Evolutionary conservation across 768 basidiomycete species (phyloP).

Genomic region (Rhizopogon vinicolor): DNA sequence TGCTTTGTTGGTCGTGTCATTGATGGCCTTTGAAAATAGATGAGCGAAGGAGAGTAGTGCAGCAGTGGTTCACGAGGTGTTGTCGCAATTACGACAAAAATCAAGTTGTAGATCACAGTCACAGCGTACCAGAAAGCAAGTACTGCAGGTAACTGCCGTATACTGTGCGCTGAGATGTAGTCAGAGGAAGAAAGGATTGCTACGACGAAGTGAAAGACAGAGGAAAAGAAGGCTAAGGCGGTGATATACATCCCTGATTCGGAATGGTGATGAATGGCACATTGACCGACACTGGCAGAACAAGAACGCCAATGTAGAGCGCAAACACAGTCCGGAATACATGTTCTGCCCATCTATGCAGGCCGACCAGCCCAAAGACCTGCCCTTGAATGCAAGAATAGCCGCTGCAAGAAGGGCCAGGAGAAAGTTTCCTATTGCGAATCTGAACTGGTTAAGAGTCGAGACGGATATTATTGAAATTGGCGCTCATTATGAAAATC

Average conservation of each 20-base stretch:
- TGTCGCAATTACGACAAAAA: slow-evolving; percentile 36
- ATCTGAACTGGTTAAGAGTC: background rate
- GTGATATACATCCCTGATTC: slow-evolving; percentile 59
- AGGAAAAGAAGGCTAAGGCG: slow-evolving; percentile 45
- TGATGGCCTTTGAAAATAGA: slow-evolving; percentile 73
- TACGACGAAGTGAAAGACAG: slow-evolving; percentile 38
- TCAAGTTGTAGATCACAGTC: slow-evolving; percentile 37
- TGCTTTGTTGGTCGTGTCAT: slow-evolving; percentile 52
- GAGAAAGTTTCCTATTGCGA: slow-evolving; percentile 41
- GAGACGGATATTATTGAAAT: too few species aligned
- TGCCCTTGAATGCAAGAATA: slow-evolving; percentile 46
- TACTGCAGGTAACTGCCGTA: slow-evolving; percentile 15
- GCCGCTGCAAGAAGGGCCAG: slow-evolving; percentile 41
- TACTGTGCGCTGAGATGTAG: slow-evolving; percentile 26
- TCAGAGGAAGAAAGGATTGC: slow-evolving; percentile 53
- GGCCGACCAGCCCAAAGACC: slow-evolving; percentile 47
- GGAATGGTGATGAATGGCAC: slow-evolving; percentile 42
- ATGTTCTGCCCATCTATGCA: slow-evolving; percentile 26
- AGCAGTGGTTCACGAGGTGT: slow-evolving; percentile 72
- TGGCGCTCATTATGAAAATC: too few species aligned
- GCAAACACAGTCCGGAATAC: slow-evolving; percentile 24
- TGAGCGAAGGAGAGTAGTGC: slow-evolving; percentile 62
- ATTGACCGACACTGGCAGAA: slow-evolving; percentile 38
- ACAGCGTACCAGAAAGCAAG: slow-evolving; percentile 19
- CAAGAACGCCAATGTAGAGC: too few species aligned